Evolutionary conservation across 495 filamentous ascomycete species (phyloP).

Genomic region (Penicillium cataractarum): DNA sequence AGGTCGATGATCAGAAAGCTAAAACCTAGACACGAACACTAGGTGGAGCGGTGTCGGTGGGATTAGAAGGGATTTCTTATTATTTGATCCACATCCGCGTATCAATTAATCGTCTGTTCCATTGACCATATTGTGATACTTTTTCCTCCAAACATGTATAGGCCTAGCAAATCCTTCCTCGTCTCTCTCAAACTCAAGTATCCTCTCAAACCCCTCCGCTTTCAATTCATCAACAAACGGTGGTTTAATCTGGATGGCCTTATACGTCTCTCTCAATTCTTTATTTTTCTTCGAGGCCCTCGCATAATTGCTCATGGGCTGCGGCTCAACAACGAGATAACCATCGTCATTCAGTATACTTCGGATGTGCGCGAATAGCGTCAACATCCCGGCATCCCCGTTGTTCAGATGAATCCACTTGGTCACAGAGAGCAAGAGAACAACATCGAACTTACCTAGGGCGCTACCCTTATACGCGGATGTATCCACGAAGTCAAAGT

Average conservation of each 20-base stretch:
- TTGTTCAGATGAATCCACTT: slow-evolving; percentile 38
- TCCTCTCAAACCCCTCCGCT: slow-evolving; percentile 32
- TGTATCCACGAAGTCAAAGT: slow-evolving; percentile 53
- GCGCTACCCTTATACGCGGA: slow-evolving; percentile 53
- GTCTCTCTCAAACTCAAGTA: slow-evolving; percentile 31
- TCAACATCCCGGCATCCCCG: slow-evolving; percentile 32
- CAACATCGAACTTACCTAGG: slow-evolving; percentile 36
- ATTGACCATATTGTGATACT: slow-evolving; percentile 19
- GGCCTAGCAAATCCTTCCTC: slow-evolving; percentile 36
- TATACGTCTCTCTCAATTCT: slow-evolving; percentile 36
- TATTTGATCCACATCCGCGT: too few species aligned
- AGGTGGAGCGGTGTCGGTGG: too few species aligned
- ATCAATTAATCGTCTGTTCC: too few species aligned
- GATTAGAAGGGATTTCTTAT: too few species aligned
- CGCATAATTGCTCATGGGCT: slow-evolving; percentile 39
- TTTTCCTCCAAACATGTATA: slow-evolving; percentile 36
- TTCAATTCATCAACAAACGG: slow-evolving; percentile 33
- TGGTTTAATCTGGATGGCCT: slow-evolving; percentile 30
- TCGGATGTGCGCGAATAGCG: slow-evolving; percentile 30
- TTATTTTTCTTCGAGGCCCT: slow-evolving; percentile 35
- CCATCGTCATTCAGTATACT: slow-evolving; percentile 32
- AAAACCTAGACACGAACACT: too few species aligned
- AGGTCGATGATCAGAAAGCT: too few species aligned
- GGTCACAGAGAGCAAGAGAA: slow-evolving; percentile 33
- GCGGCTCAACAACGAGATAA: slow-evolving; percentile 35